These are phyloP conservation scores for Colletotrichum abscissum DNA, from an alignment of 2,329 filamentous ascomycete genomes.

Conservation along the genomic window DNA sequence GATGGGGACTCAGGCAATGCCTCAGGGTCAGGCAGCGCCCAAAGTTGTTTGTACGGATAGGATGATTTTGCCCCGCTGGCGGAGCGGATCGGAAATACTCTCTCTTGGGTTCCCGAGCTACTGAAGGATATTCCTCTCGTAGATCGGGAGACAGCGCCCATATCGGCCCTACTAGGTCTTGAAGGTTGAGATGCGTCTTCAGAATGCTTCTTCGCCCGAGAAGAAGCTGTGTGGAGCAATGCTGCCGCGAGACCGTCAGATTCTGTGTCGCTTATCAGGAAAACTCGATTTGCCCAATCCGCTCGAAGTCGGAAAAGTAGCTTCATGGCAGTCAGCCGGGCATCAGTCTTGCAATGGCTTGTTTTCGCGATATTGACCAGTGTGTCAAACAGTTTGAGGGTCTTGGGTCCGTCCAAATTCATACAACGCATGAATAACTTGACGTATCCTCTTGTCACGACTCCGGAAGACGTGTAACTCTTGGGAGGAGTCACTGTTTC, in stretches of 20 bases:
- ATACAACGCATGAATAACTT: conserved; percentile 82
- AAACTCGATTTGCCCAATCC: conserved; percentile 82
- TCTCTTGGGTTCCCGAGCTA: conserved; percentile 58
- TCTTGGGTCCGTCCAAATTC: conserved; percentile 73
- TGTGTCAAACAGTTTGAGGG: conserved; percentile 69
- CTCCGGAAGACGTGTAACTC: conserved; percentile 71
- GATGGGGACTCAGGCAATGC: conserved; percentile 63
- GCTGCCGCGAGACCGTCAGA: conserved; percentile 78
- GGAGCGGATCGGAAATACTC: conserved; percentile 53
- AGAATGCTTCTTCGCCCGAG: conserved; percentile 60
- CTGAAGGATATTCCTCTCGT: conserved; percentile 65
- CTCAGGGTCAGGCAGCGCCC: conserved; percentile 68
- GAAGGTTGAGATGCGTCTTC: conserved; percentile 61
- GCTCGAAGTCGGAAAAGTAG: conserved; percentile 85
- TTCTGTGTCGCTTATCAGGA: conserved; percentile 77
- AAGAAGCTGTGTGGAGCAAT: conserved; percentile 73
- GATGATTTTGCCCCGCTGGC: conserved; percentile 51
- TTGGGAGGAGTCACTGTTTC: conserved; percentile 38
- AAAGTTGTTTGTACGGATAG: conserved; percentile 62
- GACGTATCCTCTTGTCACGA: conserved; percentile 78
- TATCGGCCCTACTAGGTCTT: conserved; percentile 58
- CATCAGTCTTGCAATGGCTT: conserved; percentile 71
- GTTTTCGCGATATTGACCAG: conserved; percentile 73
- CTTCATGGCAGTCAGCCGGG: conserved; percentile 80
- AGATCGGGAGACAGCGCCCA: conserved; percentile 52